Evolutionary conservation across 1,284 basidiomycete species (phyloP), one percentile per base, ranked within the genome.

Genomic region (Ustilago cynodontis): DNA sequence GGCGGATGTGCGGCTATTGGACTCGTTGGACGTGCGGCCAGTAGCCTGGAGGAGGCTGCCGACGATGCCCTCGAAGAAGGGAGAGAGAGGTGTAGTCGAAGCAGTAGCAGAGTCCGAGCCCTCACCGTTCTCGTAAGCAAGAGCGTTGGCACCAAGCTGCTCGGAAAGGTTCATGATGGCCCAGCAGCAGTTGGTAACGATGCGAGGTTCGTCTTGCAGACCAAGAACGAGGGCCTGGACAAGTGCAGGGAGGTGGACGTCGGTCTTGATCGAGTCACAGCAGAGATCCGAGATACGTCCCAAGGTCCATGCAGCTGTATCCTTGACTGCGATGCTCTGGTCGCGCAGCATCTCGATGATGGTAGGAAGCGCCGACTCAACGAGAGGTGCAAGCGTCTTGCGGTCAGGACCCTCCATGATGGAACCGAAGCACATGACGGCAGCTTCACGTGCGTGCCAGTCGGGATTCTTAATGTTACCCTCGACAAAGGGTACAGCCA

Each of bases 401-500:
- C 94, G 92, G 84, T 97, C 93, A 13, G 96, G 96, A 2, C 97
- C 96, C 75, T 98, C 95, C 59, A 99, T 90, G 83, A 99, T 98
- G 2, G 94, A 96, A 61, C 96, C 96, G 84, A 99, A 99, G 49
- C 95, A 92, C 94, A 98, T 98, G 76, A 98, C 92, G 22, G 96
- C 95, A 0, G 96, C 96, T 87, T 99, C 96, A 60, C 97, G 94
- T 63, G 92, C 89, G 84, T 94, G 94, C 96, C 97, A 99, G 85
- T 98, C 94, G 24, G 86, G 77, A 35, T 91, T 88, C 84, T 94
- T 94, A 89, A 99, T 98, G 88, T 98, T 92, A 29, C 91, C 91
- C 87, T 99, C 97, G 82, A 99, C 97, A 89, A 98, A 99, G 3
- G 97, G 96, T 70, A 99, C 95, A 61, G 98, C 94, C 7, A 92